These are phyloP conservation scores for Elsinoe fawcettii DNA, from an alignment of 2,329 filamentous ascomycete genomes.

Conservation along the genomic window DNA sequence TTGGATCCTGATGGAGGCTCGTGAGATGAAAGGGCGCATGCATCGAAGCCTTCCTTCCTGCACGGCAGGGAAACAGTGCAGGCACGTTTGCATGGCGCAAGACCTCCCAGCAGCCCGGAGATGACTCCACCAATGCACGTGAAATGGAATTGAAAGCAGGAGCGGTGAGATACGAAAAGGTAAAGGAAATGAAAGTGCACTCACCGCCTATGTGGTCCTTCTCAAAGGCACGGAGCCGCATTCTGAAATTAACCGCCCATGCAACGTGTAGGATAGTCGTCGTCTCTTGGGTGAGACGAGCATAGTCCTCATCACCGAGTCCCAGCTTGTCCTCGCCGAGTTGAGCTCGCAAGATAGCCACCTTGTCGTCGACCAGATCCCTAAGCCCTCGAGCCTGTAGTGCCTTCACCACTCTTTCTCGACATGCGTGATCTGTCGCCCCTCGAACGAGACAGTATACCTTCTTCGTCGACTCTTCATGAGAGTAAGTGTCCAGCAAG, in stretches of 20 bases:
- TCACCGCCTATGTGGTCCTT: conserved; percentile 44
- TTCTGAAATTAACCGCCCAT: conserved; percentile 59
- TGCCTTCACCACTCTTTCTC: conserved; percentile 39
- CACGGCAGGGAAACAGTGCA: not conserved
- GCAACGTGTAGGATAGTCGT: conserved; percentile 55
- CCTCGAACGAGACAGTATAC: conserved; percentile 54
- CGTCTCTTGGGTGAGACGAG: conserved; percentile 35
- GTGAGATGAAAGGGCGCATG: not conserved
- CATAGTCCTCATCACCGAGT: conserved; percentile 36
- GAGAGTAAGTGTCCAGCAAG: conserved; percentile 40
- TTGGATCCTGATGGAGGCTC: conserved; percentile 1
- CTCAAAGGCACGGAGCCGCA: conserved; percentile 49
- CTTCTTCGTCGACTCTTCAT: conserved; percentile 32
- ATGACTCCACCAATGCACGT: not conserved
- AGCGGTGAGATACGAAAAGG: not conserved
- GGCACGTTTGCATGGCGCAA: not conserved
- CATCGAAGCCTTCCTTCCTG: not conserved
- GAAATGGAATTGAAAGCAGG: not conserved
- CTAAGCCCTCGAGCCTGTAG: conserved; percentile 33
- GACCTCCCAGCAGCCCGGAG: not conserved
- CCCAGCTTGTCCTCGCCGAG: conserved; percentile 45
- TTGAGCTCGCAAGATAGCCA: conserved; percentile 42
- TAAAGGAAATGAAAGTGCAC: conserved; percentile 2
- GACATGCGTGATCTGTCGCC: conserved; percentile 34
- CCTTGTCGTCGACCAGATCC: conserved; percentile 29